A percentile compares a stretch with the other conserved stretches of the same genome.
Evolutionary conservation across 805 yeast species (phyloP).

Genomic region (Komagataella populi): DNA sequence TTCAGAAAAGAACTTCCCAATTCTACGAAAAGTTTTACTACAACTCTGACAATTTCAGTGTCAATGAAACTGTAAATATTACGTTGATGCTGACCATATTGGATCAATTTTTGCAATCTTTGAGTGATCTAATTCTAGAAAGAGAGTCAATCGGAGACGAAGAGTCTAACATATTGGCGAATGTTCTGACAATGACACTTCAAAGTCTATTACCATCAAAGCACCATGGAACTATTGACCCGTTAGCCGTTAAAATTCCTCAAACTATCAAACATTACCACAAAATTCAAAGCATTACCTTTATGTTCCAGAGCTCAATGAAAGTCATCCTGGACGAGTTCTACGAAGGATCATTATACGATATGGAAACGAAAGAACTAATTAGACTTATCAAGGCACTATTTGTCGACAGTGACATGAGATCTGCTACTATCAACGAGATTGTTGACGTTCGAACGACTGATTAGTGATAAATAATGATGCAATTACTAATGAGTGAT

Average conservation of each 20-base stretch:
- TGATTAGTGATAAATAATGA: not conserved
- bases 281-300: constrained; percentile 14
- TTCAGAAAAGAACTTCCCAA: constrained; percentile 6
- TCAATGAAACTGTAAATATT: constrained; percentile 10
- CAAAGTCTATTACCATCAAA: not conserved
- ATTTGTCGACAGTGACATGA: constrained; percentile 30
- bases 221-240: not conserved
- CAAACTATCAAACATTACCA: constrained; percentile 5
- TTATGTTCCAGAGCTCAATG: constrained; percentile 20
- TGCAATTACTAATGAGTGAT: not conserved
- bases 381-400: constrained; percentile 24
- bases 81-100: constrained; percentile 8
- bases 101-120: constrained; percentile 7
- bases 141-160: constrained; percentile 18
- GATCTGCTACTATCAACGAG: constrained; percentile 30
- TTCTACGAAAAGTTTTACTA: constrained; percentile 6
- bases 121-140: constrained; percentile 8
- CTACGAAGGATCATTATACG: constrained; percentile 37
- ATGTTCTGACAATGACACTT: constrained; percentile 3
- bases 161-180: constrained; percentile 14
- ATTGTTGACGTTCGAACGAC: constrained; percentile 26
- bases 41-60: constrained; percentile 2
- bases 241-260: not conserved
- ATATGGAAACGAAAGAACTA: constrained; percentile 32
- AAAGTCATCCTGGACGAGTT: constrained; percentile 32